Evolutionary conservation across 768 basidiomycete species (phyloP).

Genomic region (Termitomyces sp.): DNA sequence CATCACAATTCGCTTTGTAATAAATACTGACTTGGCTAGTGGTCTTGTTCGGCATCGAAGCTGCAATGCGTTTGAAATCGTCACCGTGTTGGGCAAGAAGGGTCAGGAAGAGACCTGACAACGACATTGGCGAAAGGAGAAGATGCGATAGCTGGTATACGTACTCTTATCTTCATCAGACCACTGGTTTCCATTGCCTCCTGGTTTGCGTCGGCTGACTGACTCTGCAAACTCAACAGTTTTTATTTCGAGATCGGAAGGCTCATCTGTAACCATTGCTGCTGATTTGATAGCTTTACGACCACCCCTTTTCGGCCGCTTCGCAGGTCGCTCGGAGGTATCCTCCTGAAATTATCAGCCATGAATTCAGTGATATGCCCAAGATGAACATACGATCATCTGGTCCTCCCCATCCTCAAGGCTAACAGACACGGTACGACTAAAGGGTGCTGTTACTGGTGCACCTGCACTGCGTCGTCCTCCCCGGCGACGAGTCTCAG

Average conservation of each 20-base stretch:
- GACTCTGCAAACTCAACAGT: slow-evolving; percentile 16
- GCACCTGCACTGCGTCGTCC: slow-evolving; percentile 16
- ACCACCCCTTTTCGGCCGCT: slow-evolving; percentile 30
- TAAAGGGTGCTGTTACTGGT: slow-evolving; percentile 7
- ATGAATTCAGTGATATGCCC: not conserved
- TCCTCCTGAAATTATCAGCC: slow-evolving; percentile 19
- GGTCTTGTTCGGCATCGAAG: slow-evolving; percentile 63
- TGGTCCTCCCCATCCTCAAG: slow-evolving; percentile 19
- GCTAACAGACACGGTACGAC: slow-evolving; percentile 14
- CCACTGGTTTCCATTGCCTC: slow-evolving; percentile 35
- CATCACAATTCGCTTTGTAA: slow-evolving; percentile 37
- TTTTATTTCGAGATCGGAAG: slow-evolving; percentile 23
- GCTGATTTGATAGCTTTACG: slow-evolving; percentile 39
- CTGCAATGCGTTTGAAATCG: slow-evolving; percentile 65
- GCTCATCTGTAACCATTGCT: slow-evolving; percentile 31
- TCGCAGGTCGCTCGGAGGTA: slow-evolving; percentile 27
- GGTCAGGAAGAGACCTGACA: slow-evolving; percentile 41
- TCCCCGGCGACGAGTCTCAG: slow-evolving; percentile 31
- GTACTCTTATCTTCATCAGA: slow-evolving; percentile 62
- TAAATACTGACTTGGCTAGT: slow-evolving; percentile 50
- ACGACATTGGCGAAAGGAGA: not conserved
- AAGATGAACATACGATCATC: slow-evolving; percentile 9
- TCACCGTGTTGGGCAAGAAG: slow-evolving; percentile 59
- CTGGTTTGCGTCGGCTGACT: slow-evolving; percentile 21
- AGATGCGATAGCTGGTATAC: slow-evolving; percentile 12